phyloP scores from a whole-genome alignment of 495 filamentous ascomycete genomes.

The Penicillium odoratum region DNA sequence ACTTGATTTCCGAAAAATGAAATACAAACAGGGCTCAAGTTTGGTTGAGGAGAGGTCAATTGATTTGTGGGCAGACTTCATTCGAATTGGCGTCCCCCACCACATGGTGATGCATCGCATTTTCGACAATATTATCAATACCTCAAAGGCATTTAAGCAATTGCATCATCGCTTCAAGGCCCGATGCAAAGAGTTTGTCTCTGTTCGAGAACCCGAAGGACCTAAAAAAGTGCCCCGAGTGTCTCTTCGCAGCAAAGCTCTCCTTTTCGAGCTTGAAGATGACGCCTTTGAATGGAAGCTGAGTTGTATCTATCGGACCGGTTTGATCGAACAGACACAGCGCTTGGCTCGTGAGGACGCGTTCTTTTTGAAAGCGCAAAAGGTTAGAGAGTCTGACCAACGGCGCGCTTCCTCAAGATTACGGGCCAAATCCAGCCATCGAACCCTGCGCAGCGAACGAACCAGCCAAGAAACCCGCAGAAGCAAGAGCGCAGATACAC shows the following conservation, averaged over 20 bases:
- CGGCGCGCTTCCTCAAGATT: slow-evolving; percentile 49
- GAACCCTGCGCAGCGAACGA: slow-evolving; percentile 45
- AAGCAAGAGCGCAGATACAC: slow-evolving; percentile 56
- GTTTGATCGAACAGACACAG: slow-evolving; percentile 85
- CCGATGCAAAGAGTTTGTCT: slow-evolving; percentile 80
- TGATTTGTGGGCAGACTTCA: slow-evolving; percentile 81
- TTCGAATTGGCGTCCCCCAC: slow-evolving; percentile 89
- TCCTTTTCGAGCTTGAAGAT: slow-evolving; percentile 92
- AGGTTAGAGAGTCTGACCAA: slow-evolving; percentile 68
- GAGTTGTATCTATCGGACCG: slow-evolving; percentile 84
- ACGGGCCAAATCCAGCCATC: slow-evolving; percentile 52
- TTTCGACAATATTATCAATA: slow-evolving; percentile 88
- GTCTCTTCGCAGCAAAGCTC: slow-evolving; percentile 73
- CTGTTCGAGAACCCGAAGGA: slow-evolving; percentile 76
- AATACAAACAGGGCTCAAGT: slow-evolving; percentile 60
- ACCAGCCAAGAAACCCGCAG: slow-evolving; percentile 45
- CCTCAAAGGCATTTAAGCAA: slow-evolving; percentile 81
- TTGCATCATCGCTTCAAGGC: slow-evolving; percentile 89
- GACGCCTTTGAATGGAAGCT: slow-evolving; percentile 97
- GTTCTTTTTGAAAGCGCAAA: slow-evolving; percentile 81
- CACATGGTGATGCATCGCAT: slow-evolving; percentile 88
- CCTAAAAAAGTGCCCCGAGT: slow-evolving; percentile 85
- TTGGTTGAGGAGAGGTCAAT: slow-evolving; percentile 76
- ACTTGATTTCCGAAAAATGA: slow-evolving; percentile 74
- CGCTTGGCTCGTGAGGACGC: slow-evolving; percentile 87